phyloP scores from a whole-genome alignment of 176 grass and related monocot species.

The Oryza australiensis region DNA sequence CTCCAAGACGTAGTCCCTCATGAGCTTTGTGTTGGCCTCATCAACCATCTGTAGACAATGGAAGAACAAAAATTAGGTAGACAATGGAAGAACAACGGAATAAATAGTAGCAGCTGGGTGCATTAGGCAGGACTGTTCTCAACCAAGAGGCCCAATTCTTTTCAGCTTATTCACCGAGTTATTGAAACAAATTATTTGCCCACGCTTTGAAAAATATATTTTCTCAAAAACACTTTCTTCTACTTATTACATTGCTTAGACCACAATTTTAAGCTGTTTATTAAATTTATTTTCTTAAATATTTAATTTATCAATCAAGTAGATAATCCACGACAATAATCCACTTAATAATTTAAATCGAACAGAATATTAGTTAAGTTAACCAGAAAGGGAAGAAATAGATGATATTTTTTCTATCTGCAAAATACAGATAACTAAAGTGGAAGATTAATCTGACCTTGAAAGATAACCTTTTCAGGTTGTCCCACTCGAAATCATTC shows the following conservation, averaged over 20 bases:
- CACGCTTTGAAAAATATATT: too few species aligned
- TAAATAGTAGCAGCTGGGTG: neutral
- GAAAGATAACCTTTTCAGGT: constrained; percentile 76
- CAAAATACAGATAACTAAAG: neutral
- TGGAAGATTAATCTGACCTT: constrained; percentile 41
- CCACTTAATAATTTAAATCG: too few species aligned
- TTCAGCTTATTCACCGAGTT: too few species aligned
- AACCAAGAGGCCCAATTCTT: neutral
- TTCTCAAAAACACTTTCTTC: too few species aligned
- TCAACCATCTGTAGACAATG: constrained; percentile 73
- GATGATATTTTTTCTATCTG: neutral
- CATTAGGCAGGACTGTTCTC: neutral
- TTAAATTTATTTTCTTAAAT: too few species aligned
- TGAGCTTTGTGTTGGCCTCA: constrained; percentile 76
- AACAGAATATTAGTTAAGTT: neutral
- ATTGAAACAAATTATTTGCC: too few species aligned
- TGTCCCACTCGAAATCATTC: constrained; percentile 96
- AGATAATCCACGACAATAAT: too few species aligned
- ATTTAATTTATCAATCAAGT: too few species aligned
- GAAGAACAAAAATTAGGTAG: neutral
- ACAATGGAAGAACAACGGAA: neutral
- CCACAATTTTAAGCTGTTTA: too few species aligned
- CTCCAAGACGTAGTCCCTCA: constrained; percentile 89
- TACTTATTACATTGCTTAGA: too few species aligned
- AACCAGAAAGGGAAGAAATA: neutral